A percentile compares a stretch with the other conserved stretches of the same genome.
phyloP scores from a whole-genome alignment of 345 rosid genomes.

The Alliaria petiolata region DNA sequence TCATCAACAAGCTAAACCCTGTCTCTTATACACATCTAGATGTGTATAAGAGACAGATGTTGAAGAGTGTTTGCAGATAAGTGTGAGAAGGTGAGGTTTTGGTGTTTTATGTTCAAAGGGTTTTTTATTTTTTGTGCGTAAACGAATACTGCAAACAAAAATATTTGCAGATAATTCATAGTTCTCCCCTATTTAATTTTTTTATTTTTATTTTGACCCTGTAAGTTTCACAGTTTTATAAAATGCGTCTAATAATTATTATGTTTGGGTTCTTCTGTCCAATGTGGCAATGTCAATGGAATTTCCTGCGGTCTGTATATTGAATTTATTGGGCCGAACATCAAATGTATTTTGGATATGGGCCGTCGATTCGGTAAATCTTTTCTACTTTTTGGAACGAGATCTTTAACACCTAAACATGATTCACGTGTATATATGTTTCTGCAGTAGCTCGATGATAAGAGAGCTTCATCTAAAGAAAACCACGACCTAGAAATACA shows the following conservation, averaged over 20 bases:
- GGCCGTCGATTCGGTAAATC: no score
- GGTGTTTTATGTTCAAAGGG: constrained; percentile 6
- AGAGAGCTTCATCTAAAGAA: no score
- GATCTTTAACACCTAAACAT: no score
- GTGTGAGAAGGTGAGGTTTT: constrained; percentile 23
- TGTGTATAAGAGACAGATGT: no score
- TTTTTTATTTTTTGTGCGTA: neutral
- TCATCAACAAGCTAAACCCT: neutral
- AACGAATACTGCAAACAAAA: neutral
- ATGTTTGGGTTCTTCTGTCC: neutral
- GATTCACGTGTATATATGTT: neutral
- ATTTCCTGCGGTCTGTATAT: no score
- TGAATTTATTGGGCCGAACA: no score
- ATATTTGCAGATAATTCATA: neutral
- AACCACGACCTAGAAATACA: no score
- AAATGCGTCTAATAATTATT: neutral
- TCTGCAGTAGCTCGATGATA: no score
- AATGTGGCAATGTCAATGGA: no score
- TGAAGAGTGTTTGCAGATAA: constrained; percentile 26
- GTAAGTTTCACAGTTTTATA: neutral
- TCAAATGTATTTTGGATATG: no score
- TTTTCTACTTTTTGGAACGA: no score
- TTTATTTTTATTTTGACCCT: neutral
- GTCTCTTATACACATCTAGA: no score
- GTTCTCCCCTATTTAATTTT: neutral